phyloP scores from a whole-genome alignment of 2,329 filamentous ascomycete genomes.

The Talaromyces pinophilus region DNA sequence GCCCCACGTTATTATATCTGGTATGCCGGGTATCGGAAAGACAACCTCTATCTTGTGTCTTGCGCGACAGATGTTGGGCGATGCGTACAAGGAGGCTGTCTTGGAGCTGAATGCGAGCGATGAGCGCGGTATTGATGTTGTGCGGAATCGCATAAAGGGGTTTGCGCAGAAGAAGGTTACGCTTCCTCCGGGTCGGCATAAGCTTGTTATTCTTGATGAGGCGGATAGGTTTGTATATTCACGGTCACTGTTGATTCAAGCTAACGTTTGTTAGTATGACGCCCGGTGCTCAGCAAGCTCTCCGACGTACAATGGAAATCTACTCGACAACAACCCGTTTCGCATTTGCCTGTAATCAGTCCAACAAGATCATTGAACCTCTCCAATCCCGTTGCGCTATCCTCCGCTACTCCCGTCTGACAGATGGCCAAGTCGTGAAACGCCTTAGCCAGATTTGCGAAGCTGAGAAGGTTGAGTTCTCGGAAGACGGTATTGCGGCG shows the following conservation, averaged over 20 bases:
- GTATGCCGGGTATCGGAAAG: constrained; percentile 98
- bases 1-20: constrained; percentile 99
- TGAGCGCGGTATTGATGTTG: constrained; percentile 95
- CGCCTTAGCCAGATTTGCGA: constrained; percentile 88
- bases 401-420: constrained; percentile 86
- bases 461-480: constrained; percentile 85
- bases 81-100: constrained; percentile 95
- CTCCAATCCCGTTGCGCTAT: constrained; percentile 96
- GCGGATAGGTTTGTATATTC: constrained; percentile 69
- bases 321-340: constrained; percentile 96
- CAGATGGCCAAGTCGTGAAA: constrained; percentile 89
- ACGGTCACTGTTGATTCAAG: neutral
- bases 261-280: constrained; percentile 67
- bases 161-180: constrained; percentile 99
- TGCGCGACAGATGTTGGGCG: constrained; percentile 84
- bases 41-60: constrained; percentile 94
- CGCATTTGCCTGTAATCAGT: constrained; percentile 97
- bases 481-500: constrained; percentile 91
- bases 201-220: constrained; percentile 96
- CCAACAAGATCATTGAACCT: constrained; percentile 99
- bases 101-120: constrained; percentile 95
- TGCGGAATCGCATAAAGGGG: constrained; percentile 94
- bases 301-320: constrained; percentile 97
- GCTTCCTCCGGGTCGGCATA: constrained; percentile 83
- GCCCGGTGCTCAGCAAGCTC: constrained; percentile 88